Base-by-base conservation (phyloP, 75 land plant genomes). In the Pinus tabuliformis region DNA sequence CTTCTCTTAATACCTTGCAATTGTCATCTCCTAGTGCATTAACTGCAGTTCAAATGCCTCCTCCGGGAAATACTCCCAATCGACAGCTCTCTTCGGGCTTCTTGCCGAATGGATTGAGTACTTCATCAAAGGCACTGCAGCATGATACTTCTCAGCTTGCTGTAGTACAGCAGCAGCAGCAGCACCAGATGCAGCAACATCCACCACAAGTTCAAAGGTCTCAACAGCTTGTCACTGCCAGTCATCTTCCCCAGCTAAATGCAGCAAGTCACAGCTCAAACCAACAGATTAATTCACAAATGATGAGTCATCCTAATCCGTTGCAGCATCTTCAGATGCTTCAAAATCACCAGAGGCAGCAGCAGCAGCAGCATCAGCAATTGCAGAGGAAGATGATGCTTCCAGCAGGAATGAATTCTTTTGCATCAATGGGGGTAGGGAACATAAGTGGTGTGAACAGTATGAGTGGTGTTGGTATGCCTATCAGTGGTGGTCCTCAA, bases 201-300 rank as follows among this genome's bases (percentile, higher is more conserved):
- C 60, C 85, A 65, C 71, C 75, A 1, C 95, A 89, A 70, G 70
- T 85, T 28, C 95, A 87, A 77, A 83, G 89, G 79, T 82, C 89
- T 22, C 73, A 88, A 63, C 76, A 84, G 74, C 66, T 86, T 73
- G 82, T 83, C 56, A 54, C 73, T 37, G 28, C 83, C 36, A 81
- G 74, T 68, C 86, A 88, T 54, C 82, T 93, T 26, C 76, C 91
- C 42, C 91, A 94, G 24, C 24, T 90, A 73, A 88, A 71, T 70
- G 76, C 73, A 1, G 77, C 84, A 20, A 82, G 77, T 14, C 94
- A 88, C 58, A 85, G 75, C 73, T 42, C 89, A 61, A 89, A 78
- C 36, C 76, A 85, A 28, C 89, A 83, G 56, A 66, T 94, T 81
- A 82, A 82, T 56, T 75, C 75, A 59, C 84, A 81, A 54, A 73